Base-by-base conservation (phyloP, 192 early-diverging fungal genomes). In the Glomus cerebriforme region DNA sequence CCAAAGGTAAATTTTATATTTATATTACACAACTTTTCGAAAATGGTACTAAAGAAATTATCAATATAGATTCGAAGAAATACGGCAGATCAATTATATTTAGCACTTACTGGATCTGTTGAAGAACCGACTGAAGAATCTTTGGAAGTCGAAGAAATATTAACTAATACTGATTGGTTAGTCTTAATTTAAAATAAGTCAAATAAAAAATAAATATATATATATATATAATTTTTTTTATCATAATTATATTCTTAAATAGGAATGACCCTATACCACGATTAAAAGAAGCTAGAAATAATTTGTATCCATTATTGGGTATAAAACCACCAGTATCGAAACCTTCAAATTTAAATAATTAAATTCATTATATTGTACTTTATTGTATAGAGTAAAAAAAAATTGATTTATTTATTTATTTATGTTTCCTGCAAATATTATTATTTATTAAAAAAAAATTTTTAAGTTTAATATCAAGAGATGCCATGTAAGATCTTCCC, bases 61-160 rank as follows among this genome's bases (percentile, higher is more conserved):
- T 24, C 39, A 13, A 75, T 39, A 45, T 59, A 47, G 90, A 90
- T 95, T 59, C 90, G 94, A 10, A 83, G 89, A 34, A 74, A 85
- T 2, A 85, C 90, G 0, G 91, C 95, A 1, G 95, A 96, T 73
- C 86, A 90, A 60, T 80, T 96, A 37, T 96, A 93, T 82, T 65
- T 93, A 54, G 88, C 87, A 63, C 34, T 95, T 27, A 81, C 87
- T 10, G 85, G 89, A 22, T 69, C 79, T 45, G 88, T 87, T 35
- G 86, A 85, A 3, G 87, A 89, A 24, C 86, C 88, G 54, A 59
- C 82, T 5, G 77, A 65, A 54, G n/a, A 66, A 22, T 43, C 49
- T 26, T 45, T 78, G 32, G 75, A 90, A 74, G 87, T 88, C 24
- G 92, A 92, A 58, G 88, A 92, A 35, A 79, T 94, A 29, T 73